These are phyloP conservation scores for Moringa oleifera DNA, from an alignment of 345 rosid genomes.

Conservation along the genomic window DNA sequence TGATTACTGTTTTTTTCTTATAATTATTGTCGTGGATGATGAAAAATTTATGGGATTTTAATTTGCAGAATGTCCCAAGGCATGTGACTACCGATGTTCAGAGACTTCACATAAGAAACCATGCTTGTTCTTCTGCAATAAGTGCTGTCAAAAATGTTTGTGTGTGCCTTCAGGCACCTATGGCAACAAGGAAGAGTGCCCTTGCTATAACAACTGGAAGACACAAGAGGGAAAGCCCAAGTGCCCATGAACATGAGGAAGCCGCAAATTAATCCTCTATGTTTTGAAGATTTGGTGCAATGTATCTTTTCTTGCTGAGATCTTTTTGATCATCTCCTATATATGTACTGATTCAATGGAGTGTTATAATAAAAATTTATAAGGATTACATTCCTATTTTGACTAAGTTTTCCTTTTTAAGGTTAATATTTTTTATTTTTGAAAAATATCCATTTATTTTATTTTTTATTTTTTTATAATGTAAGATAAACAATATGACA, in stretches of 20 bases:
- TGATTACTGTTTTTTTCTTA: not conserved
- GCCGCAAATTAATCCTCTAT: too few relatives aligned
- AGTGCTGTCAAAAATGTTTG: not conserved
- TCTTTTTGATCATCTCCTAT: too few relatives aligned
- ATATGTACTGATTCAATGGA: too few relatives aligned
- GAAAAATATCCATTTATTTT: too few relatives aligned
- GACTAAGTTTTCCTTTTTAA: too few relatives aligned
- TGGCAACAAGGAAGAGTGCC: not conserved
- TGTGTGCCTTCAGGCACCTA: not conserved
- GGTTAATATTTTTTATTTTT: too few relatives aligned
- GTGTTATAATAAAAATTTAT: too few relatives aligned
- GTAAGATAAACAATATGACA: too few relatives aligned
- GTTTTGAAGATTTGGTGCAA: too few relatives aligned
- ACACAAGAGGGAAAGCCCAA: not conserved
- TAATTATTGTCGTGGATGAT: not conserved
- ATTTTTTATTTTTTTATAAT: too few relatives aligned
- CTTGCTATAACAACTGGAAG: not conserved
- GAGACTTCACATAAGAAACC: not conserved
- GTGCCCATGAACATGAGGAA: slow-evolving; percentile 10
- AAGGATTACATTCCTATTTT: too few relatives aligned
- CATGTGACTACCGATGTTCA: slow-evolving; percentile 14
- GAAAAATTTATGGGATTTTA: not conserved
- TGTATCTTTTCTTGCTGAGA: too few relatives aligned
- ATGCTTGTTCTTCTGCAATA: not conserved
- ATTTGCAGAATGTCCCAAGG: slow-evolving; percentile 5